Evolutionary conservation across 2,329 filamentous ascomycete species (phyloP), one percentile per base, ranked within the genome.

Genomic region (Drechslera avenae): DNA sequence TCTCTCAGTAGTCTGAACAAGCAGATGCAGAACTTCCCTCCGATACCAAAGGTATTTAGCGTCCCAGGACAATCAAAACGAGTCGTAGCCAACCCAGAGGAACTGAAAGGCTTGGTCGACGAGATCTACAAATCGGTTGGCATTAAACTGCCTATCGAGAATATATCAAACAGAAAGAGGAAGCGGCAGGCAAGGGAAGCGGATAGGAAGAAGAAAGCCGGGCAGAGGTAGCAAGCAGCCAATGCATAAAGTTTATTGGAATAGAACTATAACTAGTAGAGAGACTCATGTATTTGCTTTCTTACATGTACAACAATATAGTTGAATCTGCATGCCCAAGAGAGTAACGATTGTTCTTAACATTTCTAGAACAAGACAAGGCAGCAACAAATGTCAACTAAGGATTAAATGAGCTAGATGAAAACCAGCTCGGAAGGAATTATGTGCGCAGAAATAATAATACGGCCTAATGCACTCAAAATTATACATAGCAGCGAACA

Each of bases 51-150:
- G 0, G 40, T 64, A 2, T 66, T 72, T 39, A 46, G 53, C 2
- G 57, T 71, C 0, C 67, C 65, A 6, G 69, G 67, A 0, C 64
- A 69, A 30, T 12, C 46, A 6, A 58, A 49, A 16, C 46, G 31
- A 16, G 10, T 60, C 1, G 17, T 62, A 1, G 57, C 48, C 4
- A 57, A 64, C 3, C 51, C 63, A 13, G 60, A 62, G 4, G 6
- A 28, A 4, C 3, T 71, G 17, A 54, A 44, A 18, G 46, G 33
- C 4, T 52, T 66, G 21, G 47, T 73, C 0, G 60, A 61, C n/a
- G 60, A 71, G 21, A 62, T 70, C 1, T 73, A 71, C 35, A 43
- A 23, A 2, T 57, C 63, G 6, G 56, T 52, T n/a, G 63, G 65
- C n/a, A 49, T 67, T n/a, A 58, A 59, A 10, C 5, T 63, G 5